A percentile compares a stretch with the other conserved stretches of the same genome.
Evolutionary conservation across 805 yeast genomes (phyloP).

Genomic region (Lachancea mirantina): DNA sequence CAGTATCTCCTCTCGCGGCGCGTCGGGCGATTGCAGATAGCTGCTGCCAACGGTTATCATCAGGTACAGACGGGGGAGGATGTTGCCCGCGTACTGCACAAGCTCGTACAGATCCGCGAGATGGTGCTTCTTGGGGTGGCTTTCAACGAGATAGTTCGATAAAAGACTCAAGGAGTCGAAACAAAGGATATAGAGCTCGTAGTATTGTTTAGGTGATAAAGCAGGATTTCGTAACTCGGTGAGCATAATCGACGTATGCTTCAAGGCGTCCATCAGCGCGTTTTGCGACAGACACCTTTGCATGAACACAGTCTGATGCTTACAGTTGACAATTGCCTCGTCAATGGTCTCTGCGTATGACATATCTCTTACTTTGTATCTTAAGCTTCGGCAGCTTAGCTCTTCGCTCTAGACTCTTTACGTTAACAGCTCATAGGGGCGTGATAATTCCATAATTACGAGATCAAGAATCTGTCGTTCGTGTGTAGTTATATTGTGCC

Average conservation of each 20-base stretch:
- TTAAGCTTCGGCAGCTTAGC: too few relatives aligned
- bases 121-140: constrained; percentile 59
- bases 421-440: too few relatives aligned
- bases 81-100: constrained; percentile 92
- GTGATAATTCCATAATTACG: too few relatives aligned
- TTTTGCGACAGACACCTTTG: constrained; percentile 62
- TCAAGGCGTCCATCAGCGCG: constrained; percentile 77
- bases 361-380: too few relatives aligned
- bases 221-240: constrained; percentile 71
- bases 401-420: too few relatives aligned
- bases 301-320: constrained; percentile 69
- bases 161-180: constrained; percentile 75
- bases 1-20: constrained; percentile 80
- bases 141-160: constrained; percentile 55
- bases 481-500: too few relatives aligned
- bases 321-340: constrained; percentile 36
- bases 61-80: constrained; percentile 83
- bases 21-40: constrained; percentile 67
- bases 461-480: too few relatives aligned
- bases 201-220: constrained; percentile 84
- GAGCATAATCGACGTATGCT: constrained; percentile 76
- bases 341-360: constrained; percentile 25
- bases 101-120: constrained; percentile 86
- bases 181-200: constrained; percentile 77
- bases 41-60: constrained; percentile 95